Evolutionary conservation across 2,329 filamentous ascomycete species (phyloP).

Genomic region (Alternaria incomplexa): DNA sequence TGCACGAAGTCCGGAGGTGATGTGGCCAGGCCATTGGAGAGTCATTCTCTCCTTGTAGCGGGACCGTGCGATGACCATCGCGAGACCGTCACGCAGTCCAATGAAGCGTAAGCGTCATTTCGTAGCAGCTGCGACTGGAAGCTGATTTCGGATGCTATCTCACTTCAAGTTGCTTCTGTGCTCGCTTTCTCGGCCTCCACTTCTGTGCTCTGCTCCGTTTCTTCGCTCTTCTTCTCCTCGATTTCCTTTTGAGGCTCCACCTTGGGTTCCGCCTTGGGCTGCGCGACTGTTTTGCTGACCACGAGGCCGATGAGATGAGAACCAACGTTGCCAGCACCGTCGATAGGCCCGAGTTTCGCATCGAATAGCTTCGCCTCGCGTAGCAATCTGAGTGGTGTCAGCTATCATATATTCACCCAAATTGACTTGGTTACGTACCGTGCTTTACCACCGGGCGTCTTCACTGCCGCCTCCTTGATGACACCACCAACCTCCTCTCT

Average conservation of each 20-base stretch:
- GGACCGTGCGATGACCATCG: not conserved
- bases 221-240: conserved; percentile 3
- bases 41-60: not conserved
- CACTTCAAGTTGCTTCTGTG: not conserved
- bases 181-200: not conserved
- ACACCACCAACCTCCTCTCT: conserved; percentile 77
- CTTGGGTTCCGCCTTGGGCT: conserved; percentile 14
- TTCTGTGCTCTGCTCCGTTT: not conserved
- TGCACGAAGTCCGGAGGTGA: not conserved
- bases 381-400: conserved; percentile 65
- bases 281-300: conserved; percentile 59
- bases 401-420: not conserved
- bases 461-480: conserved; percentile 69
- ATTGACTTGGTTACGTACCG: conserved; percentile 61
- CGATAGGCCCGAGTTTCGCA: conserved; percentile 73
- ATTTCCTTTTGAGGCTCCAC: not conserved
- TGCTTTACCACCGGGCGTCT: conserved; percentile 70
- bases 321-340: conserved; percentile 78
- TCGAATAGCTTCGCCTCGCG: conserved; percentile 77
- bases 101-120: not conserved
- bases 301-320: conserved; percentile 71
- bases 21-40: not conserved
- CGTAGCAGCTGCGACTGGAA: not conserved
- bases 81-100: no score
- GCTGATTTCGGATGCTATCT: not conserved